phyloP scores from a whole-genome alignment of 139 green algal species.

The Chlamydomonas sp. region DNA sequence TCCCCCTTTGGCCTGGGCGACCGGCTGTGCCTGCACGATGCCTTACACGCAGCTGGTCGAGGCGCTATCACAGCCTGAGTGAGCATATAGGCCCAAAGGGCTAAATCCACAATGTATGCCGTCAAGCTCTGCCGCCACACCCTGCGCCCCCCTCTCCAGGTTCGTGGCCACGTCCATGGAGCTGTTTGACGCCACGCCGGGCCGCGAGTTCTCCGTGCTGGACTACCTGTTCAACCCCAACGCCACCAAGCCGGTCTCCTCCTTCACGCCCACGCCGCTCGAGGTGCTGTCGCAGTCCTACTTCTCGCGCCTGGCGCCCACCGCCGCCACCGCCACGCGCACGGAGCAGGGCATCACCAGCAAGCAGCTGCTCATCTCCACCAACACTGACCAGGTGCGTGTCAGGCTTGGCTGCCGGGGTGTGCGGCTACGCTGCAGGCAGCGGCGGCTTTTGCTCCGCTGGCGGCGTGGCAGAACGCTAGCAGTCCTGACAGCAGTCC shows the following conservation, averaged over 20 bases:
- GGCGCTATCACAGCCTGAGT: too few species aligned
- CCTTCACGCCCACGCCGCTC: constrained; percentile 63
- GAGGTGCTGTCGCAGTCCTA: constrained; percentile 54
- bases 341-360: constrained; percentile 86
- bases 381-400: constrained; percentile 75
- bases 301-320: constrained; percentile 51
- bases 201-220: constrained; percentile 51
- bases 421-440: not conserved
- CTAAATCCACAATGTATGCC: too few species aligned
- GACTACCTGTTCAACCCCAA: constrained; percentile 70
- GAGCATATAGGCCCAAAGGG: too few species aligned
- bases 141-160: constrained; percentile 21
- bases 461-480: too few species aligned
- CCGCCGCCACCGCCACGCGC: constrained; percentile 60
- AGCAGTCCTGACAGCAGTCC: too few species aligned
- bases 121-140: too few species aligned
- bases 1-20: too few species aligned
- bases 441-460: not conserved
- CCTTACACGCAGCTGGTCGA: too few species aligned
- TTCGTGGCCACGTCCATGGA: constrained; percentile 74
- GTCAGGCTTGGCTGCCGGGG: not conserved
- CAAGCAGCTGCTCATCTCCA: constrained; percentile 89
- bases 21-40: too few species aligned
- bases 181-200: constrained; percentile 80
- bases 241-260: constrained; percentile 41